Evolutionary conservation across 768 basidiomycete genomes (phyloP), one percentile per base, ranked within the genome.

Genomic region (Mycena galericulata): DNA sequence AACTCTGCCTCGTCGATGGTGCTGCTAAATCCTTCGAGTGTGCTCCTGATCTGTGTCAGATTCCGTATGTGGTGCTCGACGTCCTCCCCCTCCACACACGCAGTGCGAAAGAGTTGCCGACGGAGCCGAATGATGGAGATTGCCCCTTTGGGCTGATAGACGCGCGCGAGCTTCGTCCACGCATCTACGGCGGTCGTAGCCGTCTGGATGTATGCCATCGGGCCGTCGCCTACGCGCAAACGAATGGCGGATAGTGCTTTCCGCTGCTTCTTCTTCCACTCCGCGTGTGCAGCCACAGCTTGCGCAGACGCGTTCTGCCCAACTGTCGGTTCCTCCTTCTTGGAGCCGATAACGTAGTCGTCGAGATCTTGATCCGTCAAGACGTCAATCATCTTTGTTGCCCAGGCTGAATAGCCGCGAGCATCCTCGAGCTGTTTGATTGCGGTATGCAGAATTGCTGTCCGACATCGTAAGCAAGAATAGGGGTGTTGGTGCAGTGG

Each of bases 31-130:
- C 10, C 32, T 40, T 20, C 63, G 45, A 22, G 77, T 55, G 45
- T 80, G 75, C 26, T 76, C 65, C 43, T 74, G 55, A 50, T 72
- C 72, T 8, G 66, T 38, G 27, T 72, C 65, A 82, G 72, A 36
- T 67, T 71, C 11, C 62, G 62, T 34, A 82, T 74, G 66, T 81
- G 79, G 50, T 75, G 74, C 24, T 78, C 76, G 36, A 83, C 74
- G 55, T 78, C 73, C 18, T 72, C 68, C 6, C 69, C 76, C 18
- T 82, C 81, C 22, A 74, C 72, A 53, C 75, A 77, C 17, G 65
- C 32, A 7, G 73, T 50, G 1, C 74, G 65, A 55, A 73, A 76
- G 60, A 81, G 60, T 62, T 77, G 76, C 11, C 77, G 65, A n/a
- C 71, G 72, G 29, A 73, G 51, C 1, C 63, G 55, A 1, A 79